These are phyloP conservation scores for Cylindrotheca closterium DNA, from an alignment of 108 stramenopile genomes.

Conservation along the genomic window DNA sequence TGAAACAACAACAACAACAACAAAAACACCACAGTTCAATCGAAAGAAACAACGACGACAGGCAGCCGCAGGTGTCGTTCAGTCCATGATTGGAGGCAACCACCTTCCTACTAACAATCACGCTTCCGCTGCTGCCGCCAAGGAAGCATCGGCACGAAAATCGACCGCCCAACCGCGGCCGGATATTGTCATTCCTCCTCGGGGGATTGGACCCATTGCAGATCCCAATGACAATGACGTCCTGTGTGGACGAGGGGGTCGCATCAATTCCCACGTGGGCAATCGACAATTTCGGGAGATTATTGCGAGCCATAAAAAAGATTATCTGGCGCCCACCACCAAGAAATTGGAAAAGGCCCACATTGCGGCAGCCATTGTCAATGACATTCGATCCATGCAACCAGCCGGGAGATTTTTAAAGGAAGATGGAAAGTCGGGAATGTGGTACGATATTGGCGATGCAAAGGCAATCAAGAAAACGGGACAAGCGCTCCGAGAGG, in stretches of 20 bases:
- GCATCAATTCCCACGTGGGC: slow-evolving; percentile 86
- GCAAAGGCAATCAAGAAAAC: slow-evolving; percentile 83
- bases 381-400: slow-evolving; percentile 58
- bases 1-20: too few species aligned
- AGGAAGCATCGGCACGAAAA: slow-evolving; percentile 20
- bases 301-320: slow-evolving; percentile 56
- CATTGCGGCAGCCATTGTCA: slow-evolving; percentile 72
- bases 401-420: slow-evolving; percentile 83
- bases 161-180: slow-evolving; percentile 63
- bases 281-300: slow-evolving; percentile 82
- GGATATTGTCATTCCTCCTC: slow-evolving; percentile 31
- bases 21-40: too few species aligned
- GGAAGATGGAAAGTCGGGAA: slow-evolving; percentile 60
- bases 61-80: slow-evolving; percentile 28
- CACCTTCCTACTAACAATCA: slow-evolving; percentile 1
- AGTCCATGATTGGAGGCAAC: slow-evolving; percentile 21
- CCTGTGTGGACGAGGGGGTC: slow-evolving; percentile 67
- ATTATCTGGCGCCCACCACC: slow-evolving; percentile 70
- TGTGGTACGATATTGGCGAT: slow-evolving; percentile 89
- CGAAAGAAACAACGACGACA: slow-evolving; percentile 31
- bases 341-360: slow-evolving; percentile 85
- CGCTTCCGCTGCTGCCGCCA: neutral
- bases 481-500: slow-evolving; percentile 83
- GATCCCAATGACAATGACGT: slow-evolving; percentile 61
- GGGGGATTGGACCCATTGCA: slow-evolving; percentile 50